Evolutionary conservation across 1,139 yeast species (phyloP), one percentile per base, ranked within the genome.

Genomic region (Scheffersomyces segobiensis): DNA sequence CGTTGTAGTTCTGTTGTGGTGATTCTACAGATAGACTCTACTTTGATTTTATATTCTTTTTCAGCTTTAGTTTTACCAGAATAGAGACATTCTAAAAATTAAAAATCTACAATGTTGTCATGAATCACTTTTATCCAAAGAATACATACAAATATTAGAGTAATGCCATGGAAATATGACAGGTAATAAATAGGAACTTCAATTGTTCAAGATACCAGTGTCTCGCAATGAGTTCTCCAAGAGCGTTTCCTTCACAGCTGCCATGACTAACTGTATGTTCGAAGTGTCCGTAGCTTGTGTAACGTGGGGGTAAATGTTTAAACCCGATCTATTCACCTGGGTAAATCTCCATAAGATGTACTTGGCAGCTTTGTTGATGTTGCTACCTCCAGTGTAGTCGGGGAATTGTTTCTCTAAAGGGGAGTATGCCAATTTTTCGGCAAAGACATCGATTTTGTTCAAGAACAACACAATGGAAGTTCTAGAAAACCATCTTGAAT

Each of bases 221-320:
- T 92, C 97, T 72, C 87, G 87, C 63, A 93, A 81, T 32, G 93
- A 82, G 71, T 93, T 93, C 67, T 91, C 96, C 70, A 93, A 80
- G 57, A 93, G 89, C 3, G 97, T 91, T 72, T 92, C 97, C 70
- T 89, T 89, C 46, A 93, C 95, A 18, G 97, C 97, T 3, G 96
- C 97, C 78, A 93, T 91, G 6, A 93, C 97, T 67, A 92, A 78
- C 67, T 89, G 87, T 63, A 93, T 92, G 71, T 93, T 93, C 32
- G 92, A 87, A 8, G 98, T 92, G 71, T 93, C 97, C 0, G 97
- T 93, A 0, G 98, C 98, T 71, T 93, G 97, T 3, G 98, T 93
- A 42, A 93, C 90, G 69, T 93, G 97, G 14, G 97, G 97, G 68
- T 90, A 91, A 48, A 93, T 84, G 64, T 88, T 89, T 63, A 93